Conservation (phyloP, 129 eudicot genomes). For the carrot (Daucus carota) region DNA sequence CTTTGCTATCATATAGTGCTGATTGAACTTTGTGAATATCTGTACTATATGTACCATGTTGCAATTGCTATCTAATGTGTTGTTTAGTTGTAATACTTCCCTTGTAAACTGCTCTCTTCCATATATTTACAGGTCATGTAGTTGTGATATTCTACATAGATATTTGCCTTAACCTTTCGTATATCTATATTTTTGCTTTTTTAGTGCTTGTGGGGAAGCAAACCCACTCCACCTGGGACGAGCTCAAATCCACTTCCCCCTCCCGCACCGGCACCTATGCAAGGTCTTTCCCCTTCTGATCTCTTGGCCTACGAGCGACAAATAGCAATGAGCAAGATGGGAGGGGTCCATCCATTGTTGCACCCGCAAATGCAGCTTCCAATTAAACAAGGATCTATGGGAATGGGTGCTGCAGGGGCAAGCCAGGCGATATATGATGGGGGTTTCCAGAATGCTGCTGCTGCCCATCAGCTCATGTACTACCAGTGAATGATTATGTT, state of each 20-base stretch:
- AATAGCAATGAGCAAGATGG: constrained; percentile 77
- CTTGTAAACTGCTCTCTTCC: not conserved
- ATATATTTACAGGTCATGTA: not conserved
- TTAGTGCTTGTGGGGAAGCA: constrained; percentile 97
- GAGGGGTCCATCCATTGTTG: constrained; percentile 52
- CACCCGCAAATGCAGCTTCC: constrained; percentile 66
- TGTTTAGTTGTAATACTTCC: not conserved
- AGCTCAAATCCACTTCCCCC: constrained; percentile 87
- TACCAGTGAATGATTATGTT: constrained; percentile 51
- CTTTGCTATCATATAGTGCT: no score
- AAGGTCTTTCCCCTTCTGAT: constrained; percentile 54
- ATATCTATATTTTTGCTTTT: not conserved
- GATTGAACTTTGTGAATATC: not conserved
- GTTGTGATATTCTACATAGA: not conserved
- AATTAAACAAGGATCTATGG: constrained; percentile 66
- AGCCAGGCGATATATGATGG: constrained; percentile 95
- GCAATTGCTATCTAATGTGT: not conserved
- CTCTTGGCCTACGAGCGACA: constrained; percentile 70
- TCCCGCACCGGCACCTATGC: constrained; percentile 67
- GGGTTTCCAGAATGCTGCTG: constrained; percentile 79
- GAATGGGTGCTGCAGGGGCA: constrained; percentile 74
- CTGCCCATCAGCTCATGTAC: constrained; percentile 97
- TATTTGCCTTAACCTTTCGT: not conserved
- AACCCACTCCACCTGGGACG: constrained; percentile 92
- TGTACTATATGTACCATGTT: not conserved